Percentiles rank a stretch among this genome's conserved stretches.
These are phyloP conservation scores for Penicillium sp. DNA, from an alignment of 2,329 filamentous ascomycete genomes.

Conservation along the genomic window DNA sequence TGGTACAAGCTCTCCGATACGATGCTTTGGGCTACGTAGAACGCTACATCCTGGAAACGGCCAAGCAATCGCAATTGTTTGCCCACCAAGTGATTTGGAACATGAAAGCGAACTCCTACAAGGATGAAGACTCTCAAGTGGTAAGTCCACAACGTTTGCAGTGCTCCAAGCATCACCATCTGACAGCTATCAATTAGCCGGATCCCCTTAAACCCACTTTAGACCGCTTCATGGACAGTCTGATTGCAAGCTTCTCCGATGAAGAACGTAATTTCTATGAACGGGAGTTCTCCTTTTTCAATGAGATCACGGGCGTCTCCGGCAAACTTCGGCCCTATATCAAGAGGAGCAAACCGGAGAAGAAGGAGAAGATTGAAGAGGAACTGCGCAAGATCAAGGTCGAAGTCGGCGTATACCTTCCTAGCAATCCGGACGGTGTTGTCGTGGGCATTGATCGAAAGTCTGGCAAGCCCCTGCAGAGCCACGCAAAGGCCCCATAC, in stretches of 20 bases:
- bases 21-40: conserved; percentile 92
- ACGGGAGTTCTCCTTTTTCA: conserved; percentile 95
- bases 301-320: conserved; percentile 90
- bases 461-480: conserved; percentile 93
- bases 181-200: conserved; percentile 49
- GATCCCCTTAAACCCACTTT: conserved; percentile 90
- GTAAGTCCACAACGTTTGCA: conserved; percentile 45
- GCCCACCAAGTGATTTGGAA: conserved; percentile 99
- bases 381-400: conserved; percentile 96
- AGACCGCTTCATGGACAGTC: conserved; percentile 78
- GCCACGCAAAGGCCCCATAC: conserved; percentile 95
- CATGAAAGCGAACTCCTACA: conserved; percentile 98
- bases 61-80: conserved; percentile 95
- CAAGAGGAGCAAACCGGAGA: conserved; percentile 86
- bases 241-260: conserved; percentile 73
- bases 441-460: conserved; percentile 98
- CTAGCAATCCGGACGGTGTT: conserved; percentile 92
- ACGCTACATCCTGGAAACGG: conserved; percentile 92
- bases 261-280: conserved; percentile 84
- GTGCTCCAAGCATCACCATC: neutral
- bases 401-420: conserved; percentile 93
- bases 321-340: conserved; percentile 93
- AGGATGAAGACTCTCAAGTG: conserved; percentile 85
- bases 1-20: conserved; percentile 90
- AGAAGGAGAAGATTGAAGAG: conserved; percentile 98